Evolutionary conservation across 345 rosid species (phyloP).

Genomic region (Cardamine occulta): DNA sequence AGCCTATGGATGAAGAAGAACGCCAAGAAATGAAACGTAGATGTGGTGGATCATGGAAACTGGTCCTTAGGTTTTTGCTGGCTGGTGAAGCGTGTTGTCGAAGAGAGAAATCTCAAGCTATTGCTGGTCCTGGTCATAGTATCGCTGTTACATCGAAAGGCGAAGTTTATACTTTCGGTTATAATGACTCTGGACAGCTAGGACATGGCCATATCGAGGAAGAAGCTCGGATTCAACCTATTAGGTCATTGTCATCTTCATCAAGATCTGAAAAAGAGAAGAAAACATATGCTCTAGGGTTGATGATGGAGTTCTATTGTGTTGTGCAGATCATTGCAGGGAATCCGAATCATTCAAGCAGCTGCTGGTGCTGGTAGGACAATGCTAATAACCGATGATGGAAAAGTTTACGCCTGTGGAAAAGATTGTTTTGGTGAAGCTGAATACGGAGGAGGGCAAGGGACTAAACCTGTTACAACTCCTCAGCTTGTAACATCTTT

Average conservation of each 20-base stretch:
- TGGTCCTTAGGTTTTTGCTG: conserved; percentile 84
- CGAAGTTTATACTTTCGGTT: conserved; percentile 78
- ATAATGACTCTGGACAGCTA: conserved; percentile 89
- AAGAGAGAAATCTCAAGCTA: conserved; percentile 93
- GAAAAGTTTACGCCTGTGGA: conserved; percentile 83
- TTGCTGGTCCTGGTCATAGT: conserved; percentile 98
- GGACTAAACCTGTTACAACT: conserved; percentile 60
- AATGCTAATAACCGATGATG: conserved; percentile 91
- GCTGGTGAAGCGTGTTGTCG: conserved; percentile 95
- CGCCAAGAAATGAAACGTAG: conserved; percentile 69
- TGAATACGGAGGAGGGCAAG: conserved; percentile 73
- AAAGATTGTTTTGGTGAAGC: conserved; percentile 90
- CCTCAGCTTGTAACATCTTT: conserved; percentile 83
- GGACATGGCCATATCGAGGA: conserved; percentile 87
- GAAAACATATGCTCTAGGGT: neutral
- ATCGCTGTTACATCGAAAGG: conserved; percentile 85
- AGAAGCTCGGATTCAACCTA: conserved; percentile 72
- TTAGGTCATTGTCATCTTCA: conserved; percentile 66
- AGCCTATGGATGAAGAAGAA: conserved; percentile 77
- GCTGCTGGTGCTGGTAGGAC: conserved; percentile 96
- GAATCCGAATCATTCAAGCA: conserved; percentile 93
- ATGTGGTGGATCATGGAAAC: conserved; percentile 97
- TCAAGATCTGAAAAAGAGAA: conserved; percentile 6
- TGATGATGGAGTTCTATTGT: conserved; percentile 25
- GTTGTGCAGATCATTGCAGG: conserved; percentile 89